Conservation (phyloP, 768 basidiomycete genomes). For the Amanita jacksonii region DNA sequence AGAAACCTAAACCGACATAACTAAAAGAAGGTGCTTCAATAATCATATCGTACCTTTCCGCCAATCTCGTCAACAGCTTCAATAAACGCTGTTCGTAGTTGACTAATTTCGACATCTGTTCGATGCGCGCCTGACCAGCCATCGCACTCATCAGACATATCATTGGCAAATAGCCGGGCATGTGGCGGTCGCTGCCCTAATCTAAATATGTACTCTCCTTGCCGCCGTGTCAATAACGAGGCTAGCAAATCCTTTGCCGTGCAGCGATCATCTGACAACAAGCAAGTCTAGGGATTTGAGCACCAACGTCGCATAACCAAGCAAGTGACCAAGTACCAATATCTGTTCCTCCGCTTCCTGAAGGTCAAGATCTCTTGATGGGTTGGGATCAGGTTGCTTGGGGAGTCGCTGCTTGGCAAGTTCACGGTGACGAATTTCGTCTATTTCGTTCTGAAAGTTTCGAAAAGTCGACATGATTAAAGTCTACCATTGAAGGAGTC, state of each 20-base stretch:
- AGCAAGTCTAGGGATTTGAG: conserved; percentile 26
- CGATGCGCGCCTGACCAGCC: conserved; percentile 48
- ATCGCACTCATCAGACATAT: conserved; percentile 33
- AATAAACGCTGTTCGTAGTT: conserved; percentile 32
- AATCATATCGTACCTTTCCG: conserved; percentile 45
- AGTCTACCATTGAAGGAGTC: neutral
- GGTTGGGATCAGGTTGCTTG: neutral
- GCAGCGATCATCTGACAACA: conserved; percentile 42
- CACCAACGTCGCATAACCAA: conserved; percentile 4
- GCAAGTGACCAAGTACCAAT: conserved; percentile 28
- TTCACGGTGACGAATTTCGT: conserved; percentile 65
- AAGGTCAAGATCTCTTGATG: conserved; percentile 13
- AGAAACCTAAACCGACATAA: conserved; percentile 19
- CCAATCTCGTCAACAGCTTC: conserved; percentile 66
- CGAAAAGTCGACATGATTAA: conserved; percentile 42
- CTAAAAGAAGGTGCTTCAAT: neutral
- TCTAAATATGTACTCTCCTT: conserved; percentile 69
- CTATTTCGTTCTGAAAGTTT: conserved; percentile 67
- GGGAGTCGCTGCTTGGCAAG: conserved; percentile 29
- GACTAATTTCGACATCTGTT: conserved; percentile 42
- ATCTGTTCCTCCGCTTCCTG: conserved; percentile 46
- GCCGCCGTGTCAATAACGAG: conserved; percentile 51
- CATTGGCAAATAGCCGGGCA: conserved; percentile 38
- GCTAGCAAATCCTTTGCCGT: conserved; percentile 57
- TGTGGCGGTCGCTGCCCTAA: conserved; percentile 62